Evolutionary conservation across 2,329 filamentous ascomycete species (phyloP), one percentile per base, ranked within the genome.

Genomic region (Fusarium pseudograminearum): DNA sequence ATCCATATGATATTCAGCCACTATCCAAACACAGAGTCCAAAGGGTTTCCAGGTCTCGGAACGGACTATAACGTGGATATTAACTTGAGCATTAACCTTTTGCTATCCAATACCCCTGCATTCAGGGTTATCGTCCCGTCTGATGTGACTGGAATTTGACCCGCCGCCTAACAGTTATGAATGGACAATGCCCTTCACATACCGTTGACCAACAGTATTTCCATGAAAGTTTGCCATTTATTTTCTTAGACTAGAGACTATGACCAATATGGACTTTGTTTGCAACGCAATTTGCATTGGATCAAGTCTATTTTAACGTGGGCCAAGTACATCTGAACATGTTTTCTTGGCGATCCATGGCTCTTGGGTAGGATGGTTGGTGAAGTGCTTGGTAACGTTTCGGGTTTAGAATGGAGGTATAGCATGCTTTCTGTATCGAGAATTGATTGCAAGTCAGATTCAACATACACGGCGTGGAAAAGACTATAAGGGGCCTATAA

Each of bases 391-490:
- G 1, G 1, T n/a, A 6, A 36, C 1, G 7, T 6, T n/a, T 11
- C 3, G 1, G 10, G 34, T n/a, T 10, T n/a, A 10, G 34, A 36
- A 18, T 15, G 6, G 34, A 36, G 18, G 8, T 3, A 1, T 10
- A 12, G 10, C 0, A 3, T 36, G 1, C 34, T 36, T 18, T 36
- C 5, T 18, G 0, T 36, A 6, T n/a, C 34, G 18, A 36, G 8
- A n/a, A n/a, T n/a, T 8, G 16, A 18, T 11, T 36, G 16, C 8
- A 36, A 36, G 16, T 36, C 8, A 3, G 4, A 18, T n/a, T 18
- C 5, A 18, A n/a, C 9, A 36, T 1, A 11, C 10, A 10, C 4
- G 5, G 0, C 16, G 4, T 10, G 16, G 16, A 9, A 16, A n/a
- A 18, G 2, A 5, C 15, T n/a, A n/a, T 20, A 5, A 10, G 4